A percentile compares a stretch with the other conserved stretches of the same genome.
Conservation (phyloP, 805 yeast species). For the Hanseniaspora meyeri region DNA sequence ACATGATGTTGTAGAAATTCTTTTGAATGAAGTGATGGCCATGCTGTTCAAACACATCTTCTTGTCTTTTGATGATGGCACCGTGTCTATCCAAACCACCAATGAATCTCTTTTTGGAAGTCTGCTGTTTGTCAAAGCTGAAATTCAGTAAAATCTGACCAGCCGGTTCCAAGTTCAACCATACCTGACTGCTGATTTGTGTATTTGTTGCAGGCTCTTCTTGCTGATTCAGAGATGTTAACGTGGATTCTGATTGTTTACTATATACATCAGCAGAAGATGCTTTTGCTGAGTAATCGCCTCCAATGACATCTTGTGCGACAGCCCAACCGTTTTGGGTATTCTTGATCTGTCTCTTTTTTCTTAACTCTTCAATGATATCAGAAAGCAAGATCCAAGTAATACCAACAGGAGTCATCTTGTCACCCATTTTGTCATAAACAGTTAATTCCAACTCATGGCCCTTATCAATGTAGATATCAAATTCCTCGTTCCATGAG, state of each 20-base stretch:
- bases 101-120: conserved; percentile 35
- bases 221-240: background rate
- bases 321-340: conserved; percentile 78
- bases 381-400: conserved; percentile 86
- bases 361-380: conserved; percentile 86
- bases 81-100: conserved; percentile 89
- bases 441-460: conserved; percentile 84
- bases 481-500: conserved; percentile 71
- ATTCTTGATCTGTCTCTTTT: conserved; percentile 64
- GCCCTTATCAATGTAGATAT: conserved; percentile 73
- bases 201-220: background rate
- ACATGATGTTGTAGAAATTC: conserved; percentile 90
- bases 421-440: conserved; percentile 61
- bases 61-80: conserved; percentile 87
- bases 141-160: conserved; percentile 75
- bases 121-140: conserved; percentile 61
- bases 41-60: conserved; percentile 80
- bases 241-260: conserved; percentile 17
- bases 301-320: conserved; percentile 43
- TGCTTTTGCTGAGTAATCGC: conserved; percentile 7
- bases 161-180: conserved; percentile 89
- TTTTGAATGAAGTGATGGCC: conserved; percentile 96
- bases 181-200: conserved; percentile 38
- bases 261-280: conserved; percentile 12
- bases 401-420: conserved; percentile 74